Conservation (phyloP, 1,284 basidiomycete genomes). For the Ceratobasidium sp. region DNA sequence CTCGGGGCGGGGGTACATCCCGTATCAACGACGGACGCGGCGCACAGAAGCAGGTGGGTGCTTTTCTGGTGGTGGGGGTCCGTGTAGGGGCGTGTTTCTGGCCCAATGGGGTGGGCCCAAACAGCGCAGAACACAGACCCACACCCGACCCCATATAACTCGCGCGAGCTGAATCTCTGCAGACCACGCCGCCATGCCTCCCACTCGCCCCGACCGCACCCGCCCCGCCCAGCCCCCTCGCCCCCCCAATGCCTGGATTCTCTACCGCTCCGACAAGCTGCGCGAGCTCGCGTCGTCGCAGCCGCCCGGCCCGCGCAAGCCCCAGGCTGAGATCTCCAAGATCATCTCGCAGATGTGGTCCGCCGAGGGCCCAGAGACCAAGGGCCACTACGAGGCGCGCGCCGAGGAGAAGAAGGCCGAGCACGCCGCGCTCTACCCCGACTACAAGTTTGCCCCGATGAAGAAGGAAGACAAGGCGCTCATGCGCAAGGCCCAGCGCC, state of each 20-base stretch:
- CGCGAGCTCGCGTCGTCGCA: conserved; percentile 56
- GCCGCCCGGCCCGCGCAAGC: conserved; percentile 59
- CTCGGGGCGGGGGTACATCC: conserved; percentile 1
- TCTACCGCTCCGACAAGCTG: conserved; percentile 82
- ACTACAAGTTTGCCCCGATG: conserved; percentile 77
- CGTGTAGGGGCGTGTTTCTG: conserved; percentile 28
- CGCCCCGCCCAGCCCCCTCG: conserved; percentile 59
- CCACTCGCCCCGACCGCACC: conserved; percentile 39
- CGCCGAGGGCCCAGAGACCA: conserved; percentile 64
- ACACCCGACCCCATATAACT: background rate
- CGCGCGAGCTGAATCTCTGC: background rate
- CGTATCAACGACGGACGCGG: conserved; percentile 40
- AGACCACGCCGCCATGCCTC: conserved; percentile 31
- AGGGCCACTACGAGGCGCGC: conserved; percentile 72
- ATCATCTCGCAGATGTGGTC: conserved; percentile 78
- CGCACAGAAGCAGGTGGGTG: conserved; percentile 22
- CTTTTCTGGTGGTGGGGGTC: conserved; percentile 24
- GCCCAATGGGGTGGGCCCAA: background rate
- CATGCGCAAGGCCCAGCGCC: conserved; percentile 58
- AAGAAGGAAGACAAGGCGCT: conserved; percentile 72
- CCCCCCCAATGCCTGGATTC: conserved; percentile 91
- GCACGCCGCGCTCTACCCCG: conserved; percentile 72
- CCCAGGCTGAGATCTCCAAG: conserved; percentile 79
- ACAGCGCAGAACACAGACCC: conserved; percentile 10
- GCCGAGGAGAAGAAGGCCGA: conserved; percentile 75